phyloP scores from a whole-genome alignment of 345 rosid genomes.

The Litchi chinensis region DNA sequence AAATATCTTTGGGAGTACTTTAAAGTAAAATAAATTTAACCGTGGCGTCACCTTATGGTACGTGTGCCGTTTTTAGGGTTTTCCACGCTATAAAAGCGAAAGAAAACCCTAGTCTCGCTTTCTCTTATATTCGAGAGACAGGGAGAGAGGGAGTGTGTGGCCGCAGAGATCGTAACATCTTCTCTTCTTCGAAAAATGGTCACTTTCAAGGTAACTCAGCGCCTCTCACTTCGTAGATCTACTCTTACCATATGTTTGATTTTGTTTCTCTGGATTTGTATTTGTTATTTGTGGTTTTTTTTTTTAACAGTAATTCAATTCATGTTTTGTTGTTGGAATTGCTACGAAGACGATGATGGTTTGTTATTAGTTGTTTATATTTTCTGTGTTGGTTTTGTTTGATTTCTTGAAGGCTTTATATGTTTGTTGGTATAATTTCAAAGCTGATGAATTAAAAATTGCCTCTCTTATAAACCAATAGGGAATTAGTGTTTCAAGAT shows the following conservation, averaged over 20 bases:
- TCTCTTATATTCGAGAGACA: background rate
- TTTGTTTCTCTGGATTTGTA: background rate
- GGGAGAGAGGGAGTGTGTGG: slow-evolving; percentile 3
- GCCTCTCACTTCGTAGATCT: slow-evolving; percentile 2
- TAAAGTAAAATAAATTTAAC: too few species aligned
- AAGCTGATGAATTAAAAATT: too few species aligned
- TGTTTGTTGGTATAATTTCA: background rate
- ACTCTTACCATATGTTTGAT: background rate
- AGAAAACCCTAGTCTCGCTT: slow-evolving; percentile 17
- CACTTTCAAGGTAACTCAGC: slow-evolving; percentile 23
- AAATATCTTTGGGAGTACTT: too few species aligned
- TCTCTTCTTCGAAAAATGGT: slow-evolving; percentile 26
- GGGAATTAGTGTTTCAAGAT: background rate
- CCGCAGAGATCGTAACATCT: slow-evolving; percentile 2
- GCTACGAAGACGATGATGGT: background rate
- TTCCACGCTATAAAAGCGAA: background rate
- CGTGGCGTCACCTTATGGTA: too few species aligned
- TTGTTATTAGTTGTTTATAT: background rate
- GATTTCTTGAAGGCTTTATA: background rate
- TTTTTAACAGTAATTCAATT: background rate
- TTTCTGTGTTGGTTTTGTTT: background rate
- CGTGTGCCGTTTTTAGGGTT: background rate
- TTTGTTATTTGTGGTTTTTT: background rate
- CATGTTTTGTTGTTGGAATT: background rate
- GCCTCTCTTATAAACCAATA: background rate